Conservation (phyloP, 2,329 filamentous ascomycete species). For the Fusarium dimerum region DNA sequence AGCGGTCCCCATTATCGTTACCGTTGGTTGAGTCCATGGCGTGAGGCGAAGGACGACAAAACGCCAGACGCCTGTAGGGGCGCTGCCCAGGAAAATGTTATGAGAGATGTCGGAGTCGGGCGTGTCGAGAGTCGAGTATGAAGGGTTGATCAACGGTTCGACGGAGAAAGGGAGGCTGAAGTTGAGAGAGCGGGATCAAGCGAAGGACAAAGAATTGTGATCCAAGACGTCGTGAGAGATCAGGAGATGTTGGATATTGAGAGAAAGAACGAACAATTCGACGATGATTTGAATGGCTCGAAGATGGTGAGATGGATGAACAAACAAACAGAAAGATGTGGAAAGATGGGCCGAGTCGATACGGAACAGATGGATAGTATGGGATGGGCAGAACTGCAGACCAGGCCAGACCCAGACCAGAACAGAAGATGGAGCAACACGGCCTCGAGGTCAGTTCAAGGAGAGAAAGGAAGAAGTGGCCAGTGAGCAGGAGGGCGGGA, state of each 20-base stretch:
- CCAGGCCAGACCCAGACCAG: conserved; percentile 20
- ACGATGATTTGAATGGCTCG: conserved; percentile 5
- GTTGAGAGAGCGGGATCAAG: conserved; percentile 4
- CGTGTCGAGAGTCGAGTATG: conserved; percentile 10
- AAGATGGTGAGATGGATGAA: conserved; percentile 20
- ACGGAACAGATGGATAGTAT: conserved; percentile 9
- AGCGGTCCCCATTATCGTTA: conserved; percentile 43
- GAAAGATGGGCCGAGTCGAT: background rate
- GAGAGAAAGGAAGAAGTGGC: conserved; percentile 22
- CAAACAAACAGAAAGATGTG: background rate
- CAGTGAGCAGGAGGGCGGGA: conserved; percentile 3
- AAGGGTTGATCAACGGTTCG: conserved; percentile 12
- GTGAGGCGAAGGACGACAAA: conserved; percentile 20
- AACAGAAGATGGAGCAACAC: background rate
- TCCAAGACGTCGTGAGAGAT: conserved; percentile 1
- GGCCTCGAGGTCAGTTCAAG: too few species aligned
- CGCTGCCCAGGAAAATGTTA: conserved; percentile 21
- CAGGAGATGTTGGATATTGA: conserved; percentile 1
- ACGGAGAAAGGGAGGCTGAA: conserved; percentile 9
- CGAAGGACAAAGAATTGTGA: background rate
- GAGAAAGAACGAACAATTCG: conserved; percentile 2
- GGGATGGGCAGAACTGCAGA: conserved; percentile 23
- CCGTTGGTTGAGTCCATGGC: conserved; percentile 44
- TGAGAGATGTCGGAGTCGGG: conserved; percentile 14
- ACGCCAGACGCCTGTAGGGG: conserved; percentile 28